Evolutionary conservation across 83 land plant genomes (phyloP).

Genomic region (Picea abies): DNA sequence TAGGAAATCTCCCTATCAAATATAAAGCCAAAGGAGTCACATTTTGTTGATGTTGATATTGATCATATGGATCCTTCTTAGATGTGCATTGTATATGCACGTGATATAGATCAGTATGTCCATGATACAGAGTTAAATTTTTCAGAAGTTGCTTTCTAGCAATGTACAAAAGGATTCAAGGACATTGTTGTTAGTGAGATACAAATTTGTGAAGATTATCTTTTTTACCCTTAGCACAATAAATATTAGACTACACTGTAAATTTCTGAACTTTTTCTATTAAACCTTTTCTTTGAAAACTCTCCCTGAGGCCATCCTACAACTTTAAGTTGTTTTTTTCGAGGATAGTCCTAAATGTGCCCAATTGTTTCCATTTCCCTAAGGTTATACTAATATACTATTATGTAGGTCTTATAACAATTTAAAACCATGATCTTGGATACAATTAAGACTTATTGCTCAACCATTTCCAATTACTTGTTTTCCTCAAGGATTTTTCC

Average conservation of each 20-base stretch:
- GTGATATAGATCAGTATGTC: conserved; percentile 80
- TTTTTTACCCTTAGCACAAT: not conserved
- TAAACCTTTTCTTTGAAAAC: not conserved
- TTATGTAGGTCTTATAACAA: too few relatives aligned
- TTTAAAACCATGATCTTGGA: too few relatives aligned
- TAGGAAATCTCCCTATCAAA: not conserved
- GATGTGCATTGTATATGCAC: conserved; percentile 75
- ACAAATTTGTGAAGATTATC: not conserved
- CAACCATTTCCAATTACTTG: not conserved
- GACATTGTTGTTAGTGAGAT: not conserved
- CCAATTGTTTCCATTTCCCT: too few relatives aligned
- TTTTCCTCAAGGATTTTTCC: not conserved
- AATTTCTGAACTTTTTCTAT: not conserved
- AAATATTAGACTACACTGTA: not conserved
- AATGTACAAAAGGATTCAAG: not conserved
- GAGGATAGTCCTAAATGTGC: not conserved
- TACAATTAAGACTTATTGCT: too few relatives aligned
- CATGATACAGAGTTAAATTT: conserved; percentile 73
- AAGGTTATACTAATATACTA: too few relatives aligned
- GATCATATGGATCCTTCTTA: conserved; percentile 76
- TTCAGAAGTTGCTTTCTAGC: not conserved
- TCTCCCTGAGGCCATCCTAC: not conserved
- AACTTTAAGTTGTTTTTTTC: not conserved
- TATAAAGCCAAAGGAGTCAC: too few relatives aligned
- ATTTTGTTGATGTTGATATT: conserved; percentile 44